A percentile compares a stretch with the other conserved stretches of the same genome.
phyloP scores from a whole-genome alignment of 2,329 filamentous ascomycete species.

The Tolypocladium capitatum region DNA sequence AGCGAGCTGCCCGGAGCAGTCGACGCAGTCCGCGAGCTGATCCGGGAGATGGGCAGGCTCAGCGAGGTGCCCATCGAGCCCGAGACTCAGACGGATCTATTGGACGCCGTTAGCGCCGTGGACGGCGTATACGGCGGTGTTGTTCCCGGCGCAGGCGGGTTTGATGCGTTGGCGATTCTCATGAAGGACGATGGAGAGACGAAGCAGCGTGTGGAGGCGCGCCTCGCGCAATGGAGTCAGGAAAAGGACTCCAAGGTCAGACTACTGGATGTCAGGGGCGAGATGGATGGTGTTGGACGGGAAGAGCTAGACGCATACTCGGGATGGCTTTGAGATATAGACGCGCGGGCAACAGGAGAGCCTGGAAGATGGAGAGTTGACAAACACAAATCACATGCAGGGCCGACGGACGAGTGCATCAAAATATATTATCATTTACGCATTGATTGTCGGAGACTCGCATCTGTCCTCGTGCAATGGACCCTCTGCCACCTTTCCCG shows the following conservation, averaged over 20 bases:
- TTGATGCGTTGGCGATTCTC: slow-evolving; percentile 75
- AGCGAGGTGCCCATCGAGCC: slow-evolving; percentile 85
- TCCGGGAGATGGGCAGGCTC: slow-evolving; percentile 61
- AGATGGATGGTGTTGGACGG: slow-evolving; percentile 50
- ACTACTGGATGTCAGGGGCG: slow-evolving; percentile 56
- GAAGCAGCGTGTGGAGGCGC: slow-evolving; percentile 41
- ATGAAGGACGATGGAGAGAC: slow-evolving; percentile 61
- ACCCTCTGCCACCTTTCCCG: neutral
- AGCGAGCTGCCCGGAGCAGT: slow-evolving; percentile 32
- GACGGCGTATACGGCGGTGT: slow-evolving; percentile 81
- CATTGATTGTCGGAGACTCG: neutral
- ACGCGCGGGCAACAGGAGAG: neutral
- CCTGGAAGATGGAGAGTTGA: neutral
- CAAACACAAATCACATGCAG: no score
- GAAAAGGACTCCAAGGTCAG: slow-evolving; percentile 50
- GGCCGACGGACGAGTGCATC: no score
- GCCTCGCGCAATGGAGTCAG: slow-evolving; percentile 52
- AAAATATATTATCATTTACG: neutral
- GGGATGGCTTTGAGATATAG: slow-evolving; percentile 25
- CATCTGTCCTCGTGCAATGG: neutral
- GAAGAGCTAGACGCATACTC: slow-evolving; percentile 32
- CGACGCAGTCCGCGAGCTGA: slow-evolving; percentile 42
- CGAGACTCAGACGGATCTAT: slow-evolving; percentile 64
- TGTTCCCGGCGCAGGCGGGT: slow-evolving; percentile 87
- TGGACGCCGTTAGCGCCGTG: slow-evolving; percentile 61